These are phyloP conservation scores for Paecilomyces formosus DNA, from an alignment of 2,329 filamentous ascomycete species.

Conservation along the genomic window DNA sequence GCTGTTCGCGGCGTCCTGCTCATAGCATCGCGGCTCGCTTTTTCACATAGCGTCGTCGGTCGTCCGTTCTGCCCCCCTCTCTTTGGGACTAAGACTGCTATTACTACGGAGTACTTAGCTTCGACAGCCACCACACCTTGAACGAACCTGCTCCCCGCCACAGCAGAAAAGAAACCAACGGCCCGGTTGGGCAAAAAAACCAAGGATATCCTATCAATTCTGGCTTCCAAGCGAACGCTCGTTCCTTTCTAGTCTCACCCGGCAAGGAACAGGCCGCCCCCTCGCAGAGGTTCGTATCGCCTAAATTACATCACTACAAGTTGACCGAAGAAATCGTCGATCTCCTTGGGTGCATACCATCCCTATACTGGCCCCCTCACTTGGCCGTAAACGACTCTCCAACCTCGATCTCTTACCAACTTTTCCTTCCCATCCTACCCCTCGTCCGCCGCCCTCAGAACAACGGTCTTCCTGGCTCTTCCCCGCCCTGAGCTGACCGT, in stretches of 20 bases:
- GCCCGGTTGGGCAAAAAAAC: neutral
- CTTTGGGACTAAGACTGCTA: neutral
- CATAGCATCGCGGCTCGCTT: neutral
- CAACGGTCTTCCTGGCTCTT: neutral
- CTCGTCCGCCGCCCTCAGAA: neutral
- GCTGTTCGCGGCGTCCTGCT: neutral
- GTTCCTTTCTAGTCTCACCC: conserved; percentile 3
- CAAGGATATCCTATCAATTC: neutral
- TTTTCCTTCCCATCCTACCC: neutral
- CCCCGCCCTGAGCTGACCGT: neutral
- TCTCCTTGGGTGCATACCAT: neutral
- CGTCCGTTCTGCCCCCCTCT: neutral
- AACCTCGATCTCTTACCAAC: neutral
- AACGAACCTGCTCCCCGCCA: neutral
- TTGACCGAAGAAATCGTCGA: neutral
- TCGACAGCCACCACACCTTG: neutral
- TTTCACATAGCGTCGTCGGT: neutral
- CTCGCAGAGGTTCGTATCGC: conserved; percentile 2
- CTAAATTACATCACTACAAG: conserved; percentile 8
- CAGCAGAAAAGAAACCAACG: neutral
- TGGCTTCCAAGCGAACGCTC: neutral
- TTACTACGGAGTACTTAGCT: neutral
- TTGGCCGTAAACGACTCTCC: neutral
- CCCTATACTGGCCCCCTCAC: conserved; percentile 1
- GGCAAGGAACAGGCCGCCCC: conserved; percentile 6